phyloP scores from a whole-genome alignment of 345 rosid species.

The Brassica cretica region DNA sequence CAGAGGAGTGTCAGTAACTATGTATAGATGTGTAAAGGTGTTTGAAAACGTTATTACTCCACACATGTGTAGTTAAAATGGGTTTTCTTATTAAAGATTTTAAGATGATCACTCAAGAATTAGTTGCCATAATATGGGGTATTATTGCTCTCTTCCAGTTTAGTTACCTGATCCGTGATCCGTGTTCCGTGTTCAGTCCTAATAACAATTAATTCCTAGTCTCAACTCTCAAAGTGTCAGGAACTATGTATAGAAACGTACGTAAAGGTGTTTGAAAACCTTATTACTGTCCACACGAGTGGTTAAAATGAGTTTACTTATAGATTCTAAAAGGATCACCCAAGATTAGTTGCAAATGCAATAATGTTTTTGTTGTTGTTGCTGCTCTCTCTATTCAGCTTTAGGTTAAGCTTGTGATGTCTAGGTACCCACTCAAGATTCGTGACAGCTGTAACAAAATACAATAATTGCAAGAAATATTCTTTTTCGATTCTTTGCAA shows the following conservation, averaged over 20 bases:
- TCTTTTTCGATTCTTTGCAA: neutral
- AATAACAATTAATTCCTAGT: too few species aligned
- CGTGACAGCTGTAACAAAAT: conserved; percentile 32
- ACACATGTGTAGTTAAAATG: neutral
- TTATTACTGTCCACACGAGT: too few species aligned
- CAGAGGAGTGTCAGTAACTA: neutral
- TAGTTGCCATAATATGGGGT: neutral
- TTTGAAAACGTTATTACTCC: neutral
- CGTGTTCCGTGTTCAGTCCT: too few species aligned
- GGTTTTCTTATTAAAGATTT: neutral
- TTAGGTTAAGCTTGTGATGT: neutral
- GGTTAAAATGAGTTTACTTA: too few species aligned
- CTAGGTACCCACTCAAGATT: conserved; percentile 10
- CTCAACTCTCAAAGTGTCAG: too few species aligned
- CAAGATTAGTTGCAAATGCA: neutral
- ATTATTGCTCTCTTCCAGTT: too few species aligned
- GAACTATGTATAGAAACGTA: too few species aligned
- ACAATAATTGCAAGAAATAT: neutral
- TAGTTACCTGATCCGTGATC: too few species aligned
- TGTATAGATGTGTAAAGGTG: neutral
- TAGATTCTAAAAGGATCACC: neutral
- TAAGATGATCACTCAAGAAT: neutral
- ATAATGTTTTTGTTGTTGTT: too few species aligned
- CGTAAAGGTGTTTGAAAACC: too few species aligned
- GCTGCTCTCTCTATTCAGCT: too few species aligned